Evolutionary conservation across 768 basidiomycete genomes (phyloP), one percentile per base, ranked within the genome.

Genomic region (Hygrophorus pudorinus): DNA sequence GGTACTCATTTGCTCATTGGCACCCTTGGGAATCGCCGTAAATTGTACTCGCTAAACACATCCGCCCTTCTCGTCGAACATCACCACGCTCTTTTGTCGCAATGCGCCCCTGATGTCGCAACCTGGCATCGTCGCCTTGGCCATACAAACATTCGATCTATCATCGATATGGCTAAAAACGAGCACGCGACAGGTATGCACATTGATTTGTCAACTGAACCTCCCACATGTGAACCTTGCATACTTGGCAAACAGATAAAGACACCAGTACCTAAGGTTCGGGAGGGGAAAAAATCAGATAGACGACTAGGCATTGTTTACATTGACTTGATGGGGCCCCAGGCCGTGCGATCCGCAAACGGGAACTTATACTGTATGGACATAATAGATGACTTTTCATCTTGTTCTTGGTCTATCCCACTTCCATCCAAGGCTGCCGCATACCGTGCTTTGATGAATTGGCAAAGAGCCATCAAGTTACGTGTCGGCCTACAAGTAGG

Each of bases 341-440:
- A 49, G n/a, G 52, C 38, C 2, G 47, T 53, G 3, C 20, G 33
- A 18, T 53, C 49, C 1, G 43, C 34, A 0, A 7, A 8, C 10
- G 43, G 60, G 9, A 57, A 63, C 33, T 1, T 35, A 3, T 65
- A 63, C 42, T 42, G 53, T 1, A 57, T 66, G 56, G 55, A 65
- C 46, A 56, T 68, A 13, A 53, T 68, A 10, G 63, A 67, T 47
- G 60, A 67, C 41, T 56, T 14, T 37, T 52, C 62, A 0, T 55
- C 53, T 6, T 55, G 48, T 13, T 29, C 45, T 0, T 70, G 65
- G 65, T 41, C 48, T 9, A 58, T 67, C 3, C 66, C 62, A 0
- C 41, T 71, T 0, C 51, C 52, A 17, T 31, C 46, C 0, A 68
- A 67, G 38, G 38, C 43, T 5, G 45, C 56, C 12, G 59, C 61